Evolutionary conservation across 2,329 filamentous ascomycete genomes (phyloP).

Genomic region (Plectosphaerella sp.): DNA sequence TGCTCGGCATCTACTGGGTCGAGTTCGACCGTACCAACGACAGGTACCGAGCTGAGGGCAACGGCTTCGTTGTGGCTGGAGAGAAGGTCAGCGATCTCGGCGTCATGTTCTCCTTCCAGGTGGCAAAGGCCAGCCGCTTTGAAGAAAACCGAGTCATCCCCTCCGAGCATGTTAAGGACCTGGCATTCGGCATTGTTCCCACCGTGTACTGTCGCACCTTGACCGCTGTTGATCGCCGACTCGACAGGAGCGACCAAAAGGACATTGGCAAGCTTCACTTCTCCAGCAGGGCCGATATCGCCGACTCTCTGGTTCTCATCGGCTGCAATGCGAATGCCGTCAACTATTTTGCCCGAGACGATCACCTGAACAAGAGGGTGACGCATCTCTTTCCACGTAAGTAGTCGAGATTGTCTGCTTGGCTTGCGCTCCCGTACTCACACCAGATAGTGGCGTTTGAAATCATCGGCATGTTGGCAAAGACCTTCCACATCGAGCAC

Average conservation of each 20-base stretch:
- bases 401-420: slow-evolving; percentile 5
- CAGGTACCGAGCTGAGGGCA: slow-evolving; percentile 50
- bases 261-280: slow-evolving; percentile 41
- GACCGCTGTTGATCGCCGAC: slow-evolving; percentile 31
- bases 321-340: slow-evolving; percentile 50
- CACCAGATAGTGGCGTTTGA: slow-evolving; percentile 48
- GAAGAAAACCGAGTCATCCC: slow-evolving; percentile 47
- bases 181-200: slow-evolving; percentile 51
- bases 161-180: slow-evolving; percentile 45
- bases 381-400: slow-evolving; percentile 47
- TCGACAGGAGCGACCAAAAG: slow-evolving; percentile 33
- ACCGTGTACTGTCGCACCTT: slow-evolving; percentile 41
- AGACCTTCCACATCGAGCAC: slow-evolving; percentile 42
- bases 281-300: slow-evolving; percentile 43
- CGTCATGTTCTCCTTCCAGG: slow-evolving; percentile 49
- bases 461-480: slow-evolving; percentile 52
- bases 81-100: slow-evolving; percentile 43
- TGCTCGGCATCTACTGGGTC: slow-evolving; percentile 54
- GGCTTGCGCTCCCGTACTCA: neutral
- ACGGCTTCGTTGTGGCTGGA: slow-evolving; percentile 47
- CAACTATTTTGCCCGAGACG: slow-evolving; percentile 33
- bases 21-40: slow-evolving; percentile 49
- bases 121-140: slow-evolving; percentile 44
- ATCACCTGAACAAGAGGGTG: slow-evolving; percentile 26
- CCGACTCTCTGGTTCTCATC: slow-evolving; percentile 46